phyloP scores from a whole-genome alignment of 495 filamentous ascomycete species.

The Thermochaetoides thermophila region DNA sequence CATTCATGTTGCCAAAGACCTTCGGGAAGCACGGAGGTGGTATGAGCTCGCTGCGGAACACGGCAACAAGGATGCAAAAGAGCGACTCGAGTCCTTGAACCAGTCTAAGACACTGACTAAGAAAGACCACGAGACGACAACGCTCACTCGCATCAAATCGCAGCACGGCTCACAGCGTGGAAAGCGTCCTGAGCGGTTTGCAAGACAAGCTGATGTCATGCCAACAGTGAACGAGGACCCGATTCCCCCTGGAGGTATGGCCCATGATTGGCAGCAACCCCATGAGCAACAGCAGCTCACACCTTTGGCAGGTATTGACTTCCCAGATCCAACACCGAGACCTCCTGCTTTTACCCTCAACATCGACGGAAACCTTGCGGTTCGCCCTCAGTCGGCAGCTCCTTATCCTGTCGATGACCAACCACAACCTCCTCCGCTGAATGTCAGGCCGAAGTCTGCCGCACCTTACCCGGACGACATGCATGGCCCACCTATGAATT shows the following conservation, averaged over 20 bases:
- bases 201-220: conserved; percentile 30
- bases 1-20: conserved; percentile 65
- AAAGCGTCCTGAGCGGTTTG: conserved; percentile 49
- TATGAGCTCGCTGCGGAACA: conserved; percentile 80
- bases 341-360: conserved; percentile 33
- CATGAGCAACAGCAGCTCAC: conserved; percentile 15
- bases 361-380: conserved; percentile 20
- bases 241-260: conserved; percentile 6
- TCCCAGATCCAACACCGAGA: conserved; percentile 52
- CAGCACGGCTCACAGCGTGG: conserved; percentile 77
- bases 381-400: conserved; percentile 36
- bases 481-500: conserved; percentile 20
- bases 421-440: conserved; percentile 31
- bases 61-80: conserved; percentile 80
- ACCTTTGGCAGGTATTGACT: conserved; percentile 35
- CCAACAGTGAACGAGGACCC: conserved; percentile 32
- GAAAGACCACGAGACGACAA: conserved; percentile 83
- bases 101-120: conserved; percentile 76
- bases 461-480: conserved; percentile 41
- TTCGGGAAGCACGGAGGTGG: conserved; percentile 76
- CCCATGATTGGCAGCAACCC: neutral
- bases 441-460: conserved; percentile 20
- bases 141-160: conserved; percentile 80
- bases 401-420: conserved; percentile 36
- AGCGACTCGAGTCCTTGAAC: conserved; percentile 69